phyloP scores from a whole-genome alignment of 2,329 filamentous ascomycete species.

The Ustulina deusta region DNA sequence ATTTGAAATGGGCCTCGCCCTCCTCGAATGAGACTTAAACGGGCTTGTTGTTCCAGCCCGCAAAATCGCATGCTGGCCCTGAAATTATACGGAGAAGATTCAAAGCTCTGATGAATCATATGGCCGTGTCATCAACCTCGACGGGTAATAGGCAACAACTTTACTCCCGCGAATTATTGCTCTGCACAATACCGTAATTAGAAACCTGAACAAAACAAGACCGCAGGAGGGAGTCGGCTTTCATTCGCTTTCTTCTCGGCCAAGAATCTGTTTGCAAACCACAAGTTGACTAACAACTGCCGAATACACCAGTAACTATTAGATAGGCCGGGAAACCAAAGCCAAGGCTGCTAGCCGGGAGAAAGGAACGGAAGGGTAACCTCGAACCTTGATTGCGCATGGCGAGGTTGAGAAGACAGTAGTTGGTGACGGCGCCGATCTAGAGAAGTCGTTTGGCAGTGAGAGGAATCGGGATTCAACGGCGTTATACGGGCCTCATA shows the following conservation, averaged over 20 bases:
- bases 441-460: background rate
- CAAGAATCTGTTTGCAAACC: constrained; percentile 9
- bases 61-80: background rate
- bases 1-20: background rate
- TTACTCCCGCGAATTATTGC: constrained; percentile 63
- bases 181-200: constrained; percentile 65
- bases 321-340: constrained; percentile 50
- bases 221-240: constrained; percentile 63
- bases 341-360: background rate
- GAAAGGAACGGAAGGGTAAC: constrained; percentile 60
- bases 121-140: constrained; percentile 64
- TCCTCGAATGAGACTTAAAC: background rate
- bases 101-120: constrained; percentile 61
- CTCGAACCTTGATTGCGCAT: constrained; percentile 52
- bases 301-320: background rate
- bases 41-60: background rate
- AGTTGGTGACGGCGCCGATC: constrained; percentile 58
- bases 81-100: background rate
- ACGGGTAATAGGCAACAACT: constrained; percentile 36
- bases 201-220: constrained; percentile 64
- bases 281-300: background rate
- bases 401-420: constrained; percentile 62
- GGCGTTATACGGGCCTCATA: background rate
- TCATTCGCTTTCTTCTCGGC: constrained; percentile 54
- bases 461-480: background rate